Evolutionary conservation across 192 early-diverging fungal species (phyloP).

Genomic region (Chytriomyces confervae): DNA sequence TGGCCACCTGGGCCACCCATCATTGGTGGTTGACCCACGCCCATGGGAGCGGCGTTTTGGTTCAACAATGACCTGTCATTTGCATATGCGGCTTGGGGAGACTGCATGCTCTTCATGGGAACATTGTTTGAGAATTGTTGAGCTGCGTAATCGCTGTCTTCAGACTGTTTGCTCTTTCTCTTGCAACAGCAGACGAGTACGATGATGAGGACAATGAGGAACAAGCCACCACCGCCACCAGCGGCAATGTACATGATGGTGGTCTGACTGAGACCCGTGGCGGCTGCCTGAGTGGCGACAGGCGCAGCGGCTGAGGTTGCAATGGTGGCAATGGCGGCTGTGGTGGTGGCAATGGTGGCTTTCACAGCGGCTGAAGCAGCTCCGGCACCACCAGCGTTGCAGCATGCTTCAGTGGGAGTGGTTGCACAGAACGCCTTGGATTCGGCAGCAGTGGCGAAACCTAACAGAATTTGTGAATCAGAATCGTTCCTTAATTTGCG

Average conservation of each 20-base stretch:
- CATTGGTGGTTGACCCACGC: background rate
- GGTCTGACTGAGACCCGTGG: background rate
- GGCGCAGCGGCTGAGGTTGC: background rate
- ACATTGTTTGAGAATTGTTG: background rate
- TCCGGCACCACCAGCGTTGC: background rate
- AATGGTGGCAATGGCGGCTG: background rate
- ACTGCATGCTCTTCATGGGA: background rate
- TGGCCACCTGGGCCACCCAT: background rate
- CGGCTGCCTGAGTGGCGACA: background rate
- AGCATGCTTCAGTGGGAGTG: background rate
- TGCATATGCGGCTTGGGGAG: background rate
- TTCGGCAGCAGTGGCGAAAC: conserved; percentile 11
- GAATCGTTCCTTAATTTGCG: background rate
- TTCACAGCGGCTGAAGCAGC: background rate
- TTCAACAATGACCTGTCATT: background rate
- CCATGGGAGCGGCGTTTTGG: background rate
- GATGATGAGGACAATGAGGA: conserved; percentile 8
- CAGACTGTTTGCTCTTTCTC: background rate
- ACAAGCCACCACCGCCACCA: background rate
- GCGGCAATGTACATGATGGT: conserved; percentile 3
- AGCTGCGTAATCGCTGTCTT: background rate
- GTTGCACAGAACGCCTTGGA: conserved; percentile 11
- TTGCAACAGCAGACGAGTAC: conserved; percentile 1
- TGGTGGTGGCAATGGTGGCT: background rate
- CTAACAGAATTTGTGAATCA: background rate